Evolutionary conservation across 2,329 filamentous ascomycete genomes (phyloP).

Genomic region (Botrytis deweyae): DNA sequence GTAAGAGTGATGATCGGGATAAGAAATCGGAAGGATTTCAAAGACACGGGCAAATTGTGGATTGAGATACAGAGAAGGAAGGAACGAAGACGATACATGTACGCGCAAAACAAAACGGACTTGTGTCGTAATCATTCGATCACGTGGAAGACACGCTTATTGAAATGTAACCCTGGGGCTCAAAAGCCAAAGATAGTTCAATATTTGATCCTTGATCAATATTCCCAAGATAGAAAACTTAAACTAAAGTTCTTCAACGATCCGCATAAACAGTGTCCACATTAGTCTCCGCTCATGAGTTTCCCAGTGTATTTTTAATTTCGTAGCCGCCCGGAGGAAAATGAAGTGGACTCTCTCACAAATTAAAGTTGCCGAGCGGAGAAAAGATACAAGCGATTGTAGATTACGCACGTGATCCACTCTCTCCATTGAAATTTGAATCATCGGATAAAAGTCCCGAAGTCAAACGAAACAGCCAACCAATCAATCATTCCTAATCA

Average conservation of each 20-base stretch:
- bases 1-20: neutral
- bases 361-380: neutral
- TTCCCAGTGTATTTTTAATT: neutral
- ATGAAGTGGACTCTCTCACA: constrained; percentile 4
- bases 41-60: neutral
- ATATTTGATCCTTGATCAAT: constrained; percentile 9
- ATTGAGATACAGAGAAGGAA: neutral
- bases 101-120: neutral
- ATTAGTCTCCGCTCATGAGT: neutral
- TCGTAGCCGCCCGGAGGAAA: constrained; percentile 10
- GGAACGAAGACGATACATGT: neutral
- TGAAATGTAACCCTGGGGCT: neutral
- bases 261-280: neutral
- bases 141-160: neutral
- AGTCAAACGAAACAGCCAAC: neutral
- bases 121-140: neutral
- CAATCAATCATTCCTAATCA: neutral
- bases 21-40: neutral
- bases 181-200: neutral
- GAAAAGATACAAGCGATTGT: neutral
- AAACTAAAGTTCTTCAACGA: neutral
- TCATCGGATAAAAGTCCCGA: neutral
- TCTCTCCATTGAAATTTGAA: neutral
- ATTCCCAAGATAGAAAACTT: neutral
- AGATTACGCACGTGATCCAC: constrained; percentile 9